Evolutionary conservation across 1,284 basidiomycete genomes (phyloP), one percentile per base, ranked within the genome.

Genomic region (Cryptococcus sp.): DNA sequence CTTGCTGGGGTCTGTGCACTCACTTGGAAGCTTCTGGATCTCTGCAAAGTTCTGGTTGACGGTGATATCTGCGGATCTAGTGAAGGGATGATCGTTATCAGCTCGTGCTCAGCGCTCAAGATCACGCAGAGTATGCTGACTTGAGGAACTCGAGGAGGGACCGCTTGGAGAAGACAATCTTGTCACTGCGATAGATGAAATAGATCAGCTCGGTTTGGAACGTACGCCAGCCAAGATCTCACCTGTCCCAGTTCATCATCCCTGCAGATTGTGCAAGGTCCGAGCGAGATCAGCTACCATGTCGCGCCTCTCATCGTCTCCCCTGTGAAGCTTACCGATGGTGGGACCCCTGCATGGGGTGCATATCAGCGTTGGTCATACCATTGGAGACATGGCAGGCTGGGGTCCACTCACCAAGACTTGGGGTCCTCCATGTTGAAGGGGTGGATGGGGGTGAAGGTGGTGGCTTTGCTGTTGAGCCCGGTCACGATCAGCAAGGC

Each of bases 101-200:
- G 53, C 24, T 44, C 45, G 15, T 50, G 3, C 21, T 33, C 28
- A 33, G 9, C 28, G 5, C 28, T 9, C 28, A 33, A 33, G 4
- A 9, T 23, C 33, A 43, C 12, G 35, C 40, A n/a, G 24, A 35
- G 3, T 40, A 38, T 6, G 37, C 47, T 18, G 18, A 38, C 76
- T 77, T 78, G 56, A 78, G 67, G 64, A 78, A 78, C 59, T 78
- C 76, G 45, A 78, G 68, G 37, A 78, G 62, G 51, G 75, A 76
- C 57, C 76, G 66, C 62, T 78, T 78, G 50, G 74, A 74, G 65
- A 78, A 78, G 53, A 76, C 72, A 45, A 76, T 76, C 69, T 76
- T 76, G 65, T 76, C 73, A 51, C 73, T 76, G 56, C 1, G 12
- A 8, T 8, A 23, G 6, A 6, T n/a, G 38, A 18, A 4, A 24